Base-by-base conservation (phyloP, 2,329 filamentous ascomycete species). In the Fonsecaea pedrosoi region DNA sequence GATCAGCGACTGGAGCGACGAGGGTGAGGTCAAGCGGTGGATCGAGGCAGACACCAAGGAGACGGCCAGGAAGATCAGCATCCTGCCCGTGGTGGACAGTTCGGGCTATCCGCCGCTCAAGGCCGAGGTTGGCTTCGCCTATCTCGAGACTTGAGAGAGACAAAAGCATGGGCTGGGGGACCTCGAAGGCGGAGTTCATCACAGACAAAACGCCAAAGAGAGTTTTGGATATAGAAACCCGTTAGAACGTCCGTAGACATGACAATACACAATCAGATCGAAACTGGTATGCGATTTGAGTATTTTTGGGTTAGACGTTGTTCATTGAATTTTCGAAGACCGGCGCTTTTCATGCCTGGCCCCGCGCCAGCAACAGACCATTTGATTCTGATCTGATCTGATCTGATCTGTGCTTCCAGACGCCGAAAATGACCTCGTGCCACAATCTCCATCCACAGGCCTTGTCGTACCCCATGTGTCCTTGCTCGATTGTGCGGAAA, bases 11-110 rank as follows among this genome's bases (percentile, higher is more conserved):
- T 72, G 69, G 70, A 69, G 64, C 48, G 69, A 68, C n/a, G 69
- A 72, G 54, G 54, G n/a, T n/a, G 68, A 72, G 66, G 68, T 70
- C 58, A 68, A 70, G 65, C 62, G 64, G 55, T 70, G 70, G 70
- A 56, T 66, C 6, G 68, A 72, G 38, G 68, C 68, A 54, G 60
- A 69, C 35, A 63, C 69, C 15, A 69, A 60, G 37, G 69, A 72
- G 54, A 76, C 7, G n/a, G 63, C 10, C 62, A 69, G 37, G 68
- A 76, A 58, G 70, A 64, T 48, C 57, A 71, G 45, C 40, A 69
- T 18, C n/a, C 76, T 6, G 72, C 76, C 8, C 15, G 62, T 40
- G 66, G 70, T 30, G 72, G 77, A 78, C 76, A 78, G 78, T 76
- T 77, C 75, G 73, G 77, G 77, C 74, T 77, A 78, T 56, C 53